Percentiles rank a stretch among this genome's conserved stretches.
Evolutionary conservation across 1,284 basidiomycete species (phyloP).

Genomic region (Erythrobasidium hasegawianum): DNA sequence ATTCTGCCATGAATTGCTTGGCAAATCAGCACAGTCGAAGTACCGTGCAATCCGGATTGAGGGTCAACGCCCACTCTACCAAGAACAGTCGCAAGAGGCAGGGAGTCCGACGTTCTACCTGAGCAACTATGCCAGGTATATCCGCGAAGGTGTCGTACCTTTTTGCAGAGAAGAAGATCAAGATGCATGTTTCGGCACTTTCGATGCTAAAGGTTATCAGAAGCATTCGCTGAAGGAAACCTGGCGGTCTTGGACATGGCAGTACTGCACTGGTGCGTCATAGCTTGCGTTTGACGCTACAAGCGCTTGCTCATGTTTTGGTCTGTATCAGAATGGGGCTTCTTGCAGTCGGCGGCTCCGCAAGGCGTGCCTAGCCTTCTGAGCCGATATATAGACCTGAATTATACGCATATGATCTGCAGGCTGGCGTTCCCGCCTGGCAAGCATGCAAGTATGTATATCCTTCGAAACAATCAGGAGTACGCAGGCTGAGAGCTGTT

Average conservation of each 20-base stretch:
- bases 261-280: conserved; percentile 50
- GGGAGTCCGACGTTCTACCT: conserved; percentile 1
- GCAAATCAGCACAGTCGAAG: not conserved
- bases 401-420: conserved; percentile 77
- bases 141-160: conserved; percentile 35
- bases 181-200: conserved; percentile 71
- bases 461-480: not conserved
- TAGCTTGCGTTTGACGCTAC: not conserved
- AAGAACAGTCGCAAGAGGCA: not conserved
- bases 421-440: conserved; percentile 75
- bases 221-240: conserved; percentile 59
- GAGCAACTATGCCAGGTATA: conserved; percentile 22
- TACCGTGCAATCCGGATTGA: not conserved
- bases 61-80: conserved; percentile 3
- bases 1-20: conserved; percentile 37
- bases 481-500: not conserved
- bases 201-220: conserved; percentile 62
- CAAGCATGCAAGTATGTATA: conserved; percentile 57
- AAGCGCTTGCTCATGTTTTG: conserved; percentile 6
- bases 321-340: conserved; percentile 71
- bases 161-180: conserved; percentile 36
- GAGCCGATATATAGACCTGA: conserved; percentile 67
- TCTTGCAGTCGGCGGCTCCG: conserved; percentile 67
- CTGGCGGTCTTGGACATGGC: conserved; percentile 87
- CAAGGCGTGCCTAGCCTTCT: conserved; percentile 64